These are phyloP conservation scores for Calonectria pauciramosa DNA, from an alignment of 2,329 filamentous ascomycete genomes.

Conservation along the genomic window DNA sequence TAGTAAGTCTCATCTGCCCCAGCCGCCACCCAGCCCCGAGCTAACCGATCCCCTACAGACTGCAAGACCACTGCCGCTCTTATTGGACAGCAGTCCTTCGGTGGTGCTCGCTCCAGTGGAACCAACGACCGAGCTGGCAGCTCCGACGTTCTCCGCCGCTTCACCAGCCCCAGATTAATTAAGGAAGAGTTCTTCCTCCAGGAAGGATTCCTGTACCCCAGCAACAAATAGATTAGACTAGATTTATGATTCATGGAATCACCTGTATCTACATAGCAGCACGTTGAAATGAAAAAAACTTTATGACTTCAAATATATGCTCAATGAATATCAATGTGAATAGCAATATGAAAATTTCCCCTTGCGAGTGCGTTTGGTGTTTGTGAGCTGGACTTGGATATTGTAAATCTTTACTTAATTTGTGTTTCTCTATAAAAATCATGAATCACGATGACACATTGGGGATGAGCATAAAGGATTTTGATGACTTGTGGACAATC, in stretches of 20 bases:
- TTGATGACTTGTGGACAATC: neutral
- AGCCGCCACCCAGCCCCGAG: accelerated
- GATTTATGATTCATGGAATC: neutral
- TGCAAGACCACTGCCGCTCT: constrained; percentile 70
- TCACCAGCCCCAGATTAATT: constrained; percentile 65
- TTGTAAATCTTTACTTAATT: neutral
- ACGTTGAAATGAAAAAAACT: neutral
- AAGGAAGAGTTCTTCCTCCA: constrained; percentile 62
- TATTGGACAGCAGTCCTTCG: constrained; percentile 70
- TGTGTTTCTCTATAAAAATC: neutral
- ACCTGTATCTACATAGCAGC: constrained; percentile 26
- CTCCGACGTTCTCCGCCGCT: constrained; percentile 62
- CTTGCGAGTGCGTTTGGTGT: neutral
- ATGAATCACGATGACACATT: neutral
- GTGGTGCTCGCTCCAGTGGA: constrained; percentile 65
- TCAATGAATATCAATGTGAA: neutral
- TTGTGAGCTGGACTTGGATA: neutral
- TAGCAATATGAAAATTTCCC: too few species aligned
- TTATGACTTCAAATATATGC: neutral
- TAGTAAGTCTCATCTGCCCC: constrained; percentile 45
- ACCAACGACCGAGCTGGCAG: constrained; percentile 71
- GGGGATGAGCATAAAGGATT: neutral
- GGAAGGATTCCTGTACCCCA: constrained; percentile 62
- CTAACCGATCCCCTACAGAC: constrained; percentile 42
- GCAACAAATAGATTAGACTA: constrained; percentile 55